A percentile compares a stretch with the other conserved stretches of the same genome.
phyloP scores from a whole-genome alignment of 352 stramenopile species.

The Phytophthora lateralis region DNA sequence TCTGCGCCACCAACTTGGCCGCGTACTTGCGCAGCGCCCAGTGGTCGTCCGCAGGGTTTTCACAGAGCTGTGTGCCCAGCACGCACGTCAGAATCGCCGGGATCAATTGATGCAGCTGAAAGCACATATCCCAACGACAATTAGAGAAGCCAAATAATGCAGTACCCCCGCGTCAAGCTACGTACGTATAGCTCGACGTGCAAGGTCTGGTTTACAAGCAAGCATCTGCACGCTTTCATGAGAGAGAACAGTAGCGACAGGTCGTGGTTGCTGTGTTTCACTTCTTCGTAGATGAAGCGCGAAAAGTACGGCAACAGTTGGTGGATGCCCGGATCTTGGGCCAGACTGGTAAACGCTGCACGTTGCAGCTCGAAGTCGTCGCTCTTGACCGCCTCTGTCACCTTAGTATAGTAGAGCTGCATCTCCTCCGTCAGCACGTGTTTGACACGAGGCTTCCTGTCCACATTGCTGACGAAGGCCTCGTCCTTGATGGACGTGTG shows the following conservation, averaged over 20 bases:
- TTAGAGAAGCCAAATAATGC: neutral
- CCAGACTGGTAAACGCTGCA: slow-evolving; percentile 78
- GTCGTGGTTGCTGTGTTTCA: slow-evolving; percentile 86
- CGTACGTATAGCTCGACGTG: slow-evolving; percentile 94
- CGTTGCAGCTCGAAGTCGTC: slow-evolving; percentile 76
- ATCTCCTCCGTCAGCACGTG: slow-evolving; percentile 90
- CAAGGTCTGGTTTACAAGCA: slow-evolving; percentile 92
- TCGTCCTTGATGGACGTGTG: slow-evolving; percentile 82
- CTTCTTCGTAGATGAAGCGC: slow-evolving; percentile 88
- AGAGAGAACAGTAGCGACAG: slow-evolving; percentile 82
- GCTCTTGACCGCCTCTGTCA: slow-evolving; percentile 82
- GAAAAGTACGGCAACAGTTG: slow-evolving; percentile 91
- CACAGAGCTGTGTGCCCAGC: slow-evolving; percentile 89
- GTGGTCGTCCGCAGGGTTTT: slow-evolving; percentile 87
- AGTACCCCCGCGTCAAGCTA: slow-evolving; percentile 1
- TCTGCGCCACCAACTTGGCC: slow-evolving; percentile 79
- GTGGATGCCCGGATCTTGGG: slow-evolving; percentile 87
- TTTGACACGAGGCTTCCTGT: slow-evolving; percentile 83
- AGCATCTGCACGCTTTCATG: slow-evolving; percentile 87
- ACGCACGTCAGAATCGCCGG: slow-evolving; percentile 93
- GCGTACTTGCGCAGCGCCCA: slow-evolving; percentile 91
- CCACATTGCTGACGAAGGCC: slow-evolving; percentile 66
- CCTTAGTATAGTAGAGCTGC: slow-evolving; percentile 90
- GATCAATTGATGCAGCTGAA: slow-evolving; percentile 93
- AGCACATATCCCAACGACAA: neutral